Conservation (phyloP, 2,329 filamentous ascomycete genomes). For the Colletotrichum cordylinicola region DNA sequence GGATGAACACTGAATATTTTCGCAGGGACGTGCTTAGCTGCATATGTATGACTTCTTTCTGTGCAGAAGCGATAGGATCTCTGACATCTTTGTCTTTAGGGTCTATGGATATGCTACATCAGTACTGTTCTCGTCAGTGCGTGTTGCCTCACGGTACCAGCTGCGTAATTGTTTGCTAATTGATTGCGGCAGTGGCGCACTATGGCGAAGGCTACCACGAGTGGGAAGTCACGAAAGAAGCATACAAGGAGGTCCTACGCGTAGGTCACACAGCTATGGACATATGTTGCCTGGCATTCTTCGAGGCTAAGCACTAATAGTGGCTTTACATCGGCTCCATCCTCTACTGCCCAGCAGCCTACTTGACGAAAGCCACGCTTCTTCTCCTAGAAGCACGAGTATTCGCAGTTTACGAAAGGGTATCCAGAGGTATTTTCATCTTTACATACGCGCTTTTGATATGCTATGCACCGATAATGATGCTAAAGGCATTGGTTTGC, state of each 20-base stretch:
- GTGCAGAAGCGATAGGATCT: no score
- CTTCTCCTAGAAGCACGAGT: constrained; percentile 34
- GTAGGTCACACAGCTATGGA: background rate
- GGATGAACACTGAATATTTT: accelerated
- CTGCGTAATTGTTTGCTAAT: background rate
- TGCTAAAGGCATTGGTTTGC: constrained; percentile 29
- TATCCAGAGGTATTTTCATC: constrained; percentile 27
- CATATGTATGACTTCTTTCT: background rate
- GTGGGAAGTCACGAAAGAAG: constrained; percentile 23
- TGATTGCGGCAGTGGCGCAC: constrained; percentile 13
- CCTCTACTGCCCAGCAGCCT: constrained; percentile 32
- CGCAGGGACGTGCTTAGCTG: background rate
- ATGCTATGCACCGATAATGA: constrained; percentile 30
- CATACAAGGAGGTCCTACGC: constrained; percentile 12
- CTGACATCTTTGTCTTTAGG: background rate
- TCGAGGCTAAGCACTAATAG: background rate
- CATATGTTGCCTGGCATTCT: background rate
- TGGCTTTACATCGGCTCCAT: constrained; percentile 31
- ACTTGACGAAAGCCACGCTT: constrained; percentile 32
- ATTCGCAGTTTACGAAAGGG: constrained; percentile 28
- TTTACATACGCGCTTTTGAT: constrained; percentile 29
- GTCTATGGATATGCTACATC: background rate
- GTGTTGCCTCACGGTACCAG: background rate
- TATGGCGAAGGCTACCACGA: constrained; percentile 25
- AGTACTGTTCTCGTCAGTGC: background rate